These are phyloP conservation scores for Mercurialis annua DNA, from an alignment of 345 rosid species.

Conservation along the genomic window DNA sequence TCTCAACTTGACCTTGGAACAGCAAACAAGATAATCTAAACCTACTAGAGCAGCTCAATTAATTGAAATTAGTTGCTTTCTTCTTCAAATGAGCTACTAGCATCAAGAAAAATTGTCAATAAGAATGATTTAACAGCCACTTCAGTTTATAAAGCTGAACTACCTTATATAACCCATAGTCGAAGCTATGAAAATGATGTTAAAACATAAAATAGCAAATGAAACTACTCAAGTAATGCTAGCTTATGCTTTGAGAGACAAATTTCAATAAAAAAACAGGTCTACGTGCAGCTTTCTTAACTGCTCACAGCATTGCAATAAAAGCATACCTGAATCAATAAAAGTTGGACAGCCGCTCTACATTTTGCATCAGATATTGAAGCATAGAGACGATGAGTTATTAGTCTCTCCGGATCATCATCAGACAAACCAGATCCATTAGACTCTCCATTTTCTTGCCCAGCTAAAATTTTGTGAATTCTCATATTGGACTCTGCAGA, in stretches of 20 bases:
- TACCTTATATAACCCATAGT: background rate
- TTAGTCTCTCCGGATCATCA: constrained; percentile 46
- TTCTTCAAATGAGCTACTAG: background rate
- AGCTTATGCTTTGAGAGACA: no score
- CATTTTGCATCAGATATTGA: constrained; percentile 85
- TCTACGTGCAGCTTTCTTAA: background rate
- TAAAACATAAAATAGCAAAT: background rate
- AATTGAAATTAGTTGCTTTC: background rate
- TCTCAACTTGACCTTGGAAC: background rate
- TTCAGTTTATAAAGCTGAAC: background rate
- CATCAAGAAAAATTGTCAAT: background rate
- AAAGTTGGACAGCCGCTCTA: constrained; percentile 95
- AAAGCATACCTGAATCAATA: constrained; percentile 78
- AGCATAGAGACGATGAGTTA: constrained; percentile 46
- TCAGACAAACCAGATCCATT: constrained; percentile 40
- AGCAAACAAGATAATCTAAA: background rate
- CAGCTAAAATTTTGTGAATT: constrained; percentile 30
- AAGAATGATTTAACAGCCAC: background rate
- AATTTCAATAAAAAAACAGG: background rate
- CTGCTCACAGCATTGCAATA: background rate
- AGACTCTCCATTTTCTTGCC: constrained; percentile 45
- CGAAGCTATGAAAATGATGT: background rate
- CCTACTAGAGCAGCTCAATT: background rate
- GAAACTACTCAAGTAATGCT: no score
- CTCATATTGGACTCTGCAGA: constrained; percentile 41